Evolutionary conservation across 2,329 filamentous ascomycete genomes (phyloP).

Genomic region (Neoscytalidium dimidiatum): DNA sequence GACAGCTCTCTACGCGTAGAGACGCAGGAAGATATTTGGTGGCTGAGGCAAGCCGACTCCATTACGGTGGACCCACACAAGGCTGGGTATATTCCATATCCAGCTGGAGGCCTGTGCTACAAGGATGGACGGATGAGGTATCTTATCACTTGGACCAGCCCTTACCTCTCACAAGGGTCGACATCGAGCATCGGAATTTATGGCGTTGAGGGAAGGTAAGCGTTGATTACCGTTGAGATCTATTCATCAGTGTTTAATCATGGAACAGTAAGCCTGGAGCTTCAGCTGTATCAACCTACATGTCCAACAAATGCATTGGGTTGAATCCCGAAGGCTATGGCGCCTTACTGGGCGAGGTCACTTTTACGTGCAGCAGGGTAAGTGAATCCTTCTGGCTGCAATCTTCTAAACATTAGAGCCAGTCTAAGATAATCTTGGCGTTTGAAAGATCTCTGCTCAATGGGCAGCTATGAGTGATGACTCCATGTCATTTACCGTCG

Average conservation of each 20-base stretch:
- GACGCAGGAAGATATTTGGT: constrained; percentile 44
- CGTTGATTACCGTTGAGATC: not conserved
- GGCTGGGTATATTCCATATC: constrained; percentile 51
- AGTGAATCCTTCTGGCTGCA: no score
- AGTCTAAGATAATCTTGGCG: no score
- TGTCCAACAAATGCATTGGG: constrained; percentile 48
- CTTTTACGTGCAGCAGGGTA: constrained; percentile 48
- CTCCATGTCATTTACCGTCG: constrained; percentile 38
- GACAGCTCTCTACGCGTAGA: constrained; percentile 37
- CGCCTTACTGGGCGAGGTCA: constrained; percentile 45
- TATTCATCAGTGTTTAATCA: not conserved
- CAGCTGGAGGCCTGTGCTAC: constrained; percentile 48
- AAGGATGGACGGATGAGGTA: constrained; percentile 47
- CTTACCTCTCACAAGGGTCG: constrained; percentile 43
- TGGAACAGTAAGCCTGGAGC: constrained; percentile 48
- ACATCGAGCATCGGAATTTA: constrained; percentile 45
- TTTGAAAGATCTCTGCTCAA: constrained; percentile 36
- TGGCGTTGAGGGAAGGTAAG: constrained; percentile 48
- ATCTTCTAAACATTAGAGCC: no score
- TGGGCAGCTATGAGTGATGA: constrained; percentile 44
- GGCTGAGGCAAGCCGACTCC: constrained; percentile 44
- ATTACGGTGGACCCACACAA: constrained; percentile 54
- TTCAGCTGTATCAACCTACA: constrained; percentile 47
- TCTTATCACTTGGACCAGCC: constrained; percentile 48
- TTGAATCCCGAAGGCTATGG: constrained; percentile 46